Percentiles rank a stretch among this genome's conserved stretches.
phyloP scores from a whole-genome alignment of 768 basidiomycete species.

The Amanita exitialis region DNA sequence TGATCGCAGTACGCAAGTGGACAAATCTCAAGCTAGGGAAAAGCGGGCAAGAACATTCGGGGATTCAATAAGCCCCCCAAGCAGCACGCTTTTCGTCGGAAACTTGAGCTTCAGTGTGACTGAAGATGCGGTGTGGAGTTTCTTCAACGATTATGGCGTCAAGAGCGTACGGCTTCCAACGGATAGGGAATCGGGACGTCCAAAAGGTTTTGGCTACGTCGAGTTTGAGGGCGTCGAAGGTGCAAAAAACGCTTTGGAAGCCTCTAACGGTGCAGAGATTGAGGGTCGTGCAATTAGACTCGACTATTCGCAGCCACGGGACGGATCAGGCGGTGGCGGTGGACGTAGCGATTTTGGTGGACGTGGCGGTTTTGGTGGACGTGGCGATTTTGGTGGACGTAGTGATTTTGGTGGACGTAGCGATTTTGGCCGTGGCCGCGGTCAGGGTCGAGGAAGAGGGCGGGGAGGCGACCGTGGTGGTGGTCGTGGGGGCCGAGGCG shows the following conservation, averaged over 20 bases:
- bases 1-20: slow-evolving; percentile 62
- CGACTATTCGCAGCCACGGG: slow-evolving; percentile 81
- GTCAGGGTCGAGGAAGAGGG: slow-evolving; percentile 29
- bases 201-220: slow-evolving; percentile 96
- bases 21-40: slow-evolving; percentile 47
- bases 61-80: slow-evolving; percentile 57
- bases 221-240: slow-evolving; percentile 78
- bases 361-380: slow-evolving; percentile 25
- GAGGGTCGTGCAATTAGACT: slow-evolving; percentile 75
- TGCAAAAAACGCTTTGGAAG: slow-evolving; percentile 74
- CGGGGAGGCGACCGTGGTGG: slow-evolving; percentile 34
- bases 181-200: slow-evolving; percentile 80
- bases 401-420: slow-evolving; percentile 24
- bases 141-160: slow-evolving; percentile 84
- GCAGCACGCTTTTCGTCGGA: slow-evolving; percentile 79
- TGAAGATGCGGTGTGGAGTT: slow-evolving; percentile 84
- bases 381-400: slow-evolving; percentile 24
- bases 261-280: slow-evolving; percentile 60
- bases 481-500: slow-evolving; percentile 30
- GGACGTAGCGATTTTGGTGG: slow-evolving; percentile 30
- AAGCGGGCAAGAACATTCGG: slow-evolving; percentile 71
- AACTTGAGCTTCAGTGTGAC: slow-evolving; percentile 74
- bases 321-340: slow-evolving; percentile 44
- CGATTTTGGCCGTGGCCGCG: slow-evolving; percentile 36
- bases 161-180: slow-evolving; percentile 87